phyloP scores from a whole-genome alignment of 306 rosid genomes.

The Glycine tomentella region DNA sequence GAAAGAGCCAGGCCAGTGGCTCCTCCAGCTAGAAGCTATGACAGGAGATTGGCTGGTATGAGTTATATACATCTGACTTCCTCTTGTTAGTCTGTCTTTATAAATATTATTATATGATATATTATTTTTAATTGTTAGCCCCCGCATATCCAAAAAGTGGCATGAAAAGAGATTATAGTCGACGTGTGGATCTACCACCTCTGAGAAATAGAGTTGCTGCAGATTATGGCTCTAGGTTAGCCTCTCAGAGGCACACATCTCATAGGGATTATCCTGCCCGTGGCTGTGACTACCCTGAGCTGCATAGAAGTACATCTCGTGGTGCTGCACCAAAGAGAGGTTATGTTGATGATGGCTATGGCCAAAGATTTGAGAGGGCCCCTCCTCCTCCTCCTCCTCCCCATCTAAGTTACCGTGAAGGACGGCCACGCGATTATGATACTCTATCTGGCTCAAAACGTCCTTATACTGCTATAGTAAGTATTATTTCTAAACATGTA shows the following conservation, averaged over 20 bases:
- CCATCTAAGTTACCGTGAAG: slow-evolving; percentile 74
- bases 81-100: slow-evolving; percentile 31
- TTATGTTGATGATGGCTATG: slow-evolving; percentile 82
- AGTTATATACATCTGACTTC: neutral
- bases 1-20: slow-evolving; percentile 69
- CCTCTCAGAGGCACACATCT: slow-evolving; percentile 73
- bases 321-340: slow-evolving; percentile 69
- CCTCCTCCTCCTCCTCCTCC: slow-evolving; percentile 61
- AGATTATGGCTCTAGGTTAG: slow-evolving; percentile 73
- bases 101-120: neutral
- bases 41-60: slow-evolving; percentile 80
- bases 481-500: slow-evolving; percentile 34
- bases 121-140: slow-evolving; percentile 51
- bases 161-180: slow-evolving; percentile 78
- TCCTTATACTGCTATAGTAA: slow-evolving; percentile 73
- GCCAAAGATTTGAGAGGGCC: slow-evolving; percentile 82
- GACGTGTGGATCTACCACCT: slow-evolving; percentile 78
- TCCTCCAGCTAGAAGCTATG: slow-evolving; percentile 77
- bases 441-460: slow-evolving; percentile 85
- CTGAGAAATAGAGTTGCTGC: slow-evolving; percentile 69
- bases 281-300: slow-evolving; percentile 71
- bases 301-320: slow-evolving; percentile 69
- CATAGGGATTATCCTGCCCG: slow-evolving; percentile 77
- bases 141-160: slow-evolving; percentile 76
- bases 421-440: slow-evolving; percentile 78